Base-by-base conservation (phyloP, 2,329 filamentous ascomycete species). In the Cladosporium sp. region DNA sequence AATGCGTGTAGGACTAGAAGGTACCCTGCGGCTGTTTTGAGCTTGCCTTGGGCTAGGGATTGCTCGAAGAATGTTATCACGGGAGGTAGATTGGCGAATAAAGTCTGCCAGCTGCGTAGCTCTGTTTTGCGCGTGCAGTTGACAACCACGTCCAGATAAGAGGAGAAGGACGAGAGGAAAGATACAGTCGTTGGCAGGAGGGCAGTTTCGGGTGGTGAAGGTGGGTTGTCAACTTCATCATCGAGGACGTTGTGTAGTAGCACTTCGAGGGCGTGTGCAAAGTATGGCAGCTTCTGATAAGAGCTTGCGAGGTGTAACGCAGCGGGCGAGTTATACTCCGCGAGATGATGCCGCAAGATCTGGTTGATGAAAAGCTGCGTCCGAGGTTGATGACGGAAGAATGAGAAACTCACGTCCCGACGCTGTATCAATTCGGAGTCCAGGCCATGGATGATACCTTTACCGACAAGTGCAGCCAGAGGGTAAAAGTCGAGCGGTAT, bases 61-160 rank as follows among this genome's bases (percentile, higher is more conserved):
- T 95, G 88, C 67, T 98, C 92, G 60, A 98, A 98, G 0, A 98
- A 78, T 58, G 93, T 87, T 61, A 90, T 85, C 3, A 92, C 88
- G 1, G 92, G 88, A 1, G 93, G 93, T 1, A 98, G 77, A 61
- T 96, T 90, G 4, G 84, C 83, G 67, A 98, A 98, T 1, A 98
- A 76, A 0, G 93, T 96, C 53, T 86, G 84, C 93, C 93, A 98
- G 50, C 89, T 95, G 33, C 92, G 83, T 7, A 95, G 83, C 65
- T 98, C 93, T 0, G 93, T 98, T 70, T 98, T 98, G 49, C 93
- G 85, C 1, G 93, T 96, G 70, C 93, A 98, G 69, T 95, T 93
- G 16, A 98, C 86, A 19, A 98, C 85, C 51, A 97, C 93, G 61
- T 97, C 92, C 13, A 97, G 82, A 63, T 96, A 98, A 51, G 89